These are phyloP conservation scores for Torulaspora indica DNA, from an alignment of 805 yeast species.

Conservation along the genomic window DNA sequence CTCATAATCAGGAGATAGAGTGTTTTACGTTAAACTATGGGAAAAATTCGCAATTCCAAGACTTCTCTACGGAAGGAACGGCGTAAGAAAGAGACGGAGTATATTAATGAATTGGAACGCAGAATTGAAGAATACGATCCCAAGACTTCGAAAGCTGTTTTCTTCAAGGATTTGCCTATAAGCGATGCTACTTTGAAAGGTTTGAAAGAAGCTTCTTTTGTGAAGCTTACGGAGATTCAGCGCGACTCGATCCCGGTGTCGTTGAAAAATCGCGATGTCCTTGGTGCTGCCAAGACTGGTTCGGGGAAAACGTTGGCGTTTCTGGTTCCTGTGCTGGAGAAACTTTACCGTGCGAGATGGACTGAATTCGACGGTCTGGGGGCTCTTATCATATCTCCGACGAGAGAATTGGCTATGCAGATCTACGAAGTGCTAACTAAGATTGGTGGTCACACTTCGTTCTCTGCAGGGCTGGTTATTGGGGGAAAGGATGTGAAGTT, in stretches of 20 bases:
- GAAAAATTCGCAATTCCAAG: slow-evolving; percentile 35
- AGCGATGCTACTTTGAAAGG: slow-evolving; percentile 63
- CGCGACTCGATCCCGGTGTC: slow-evolving; percentile 69
- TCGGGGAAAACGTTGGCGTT: slow-evolving; percentile 90
- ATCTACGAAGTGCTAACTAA: slow-evolving; percentile 82
- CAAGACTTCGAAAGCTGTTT: slow-evolving; percentile 37
- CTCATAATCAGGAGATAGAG: too few relatives aligned
- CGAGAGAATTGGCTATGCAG: slow-evolving; percentile 87
- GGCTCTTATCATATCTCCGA: slow-evolving; percentile 84
- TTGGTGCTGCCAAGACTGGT: slow-evolving; percentile 82
- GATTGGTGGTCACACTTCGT: slow-evolving; percentile 67
- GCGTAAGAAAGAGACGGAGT: slow-evolving; percentile 37
- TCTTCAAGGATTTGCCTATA: slow-evolving; percentile 76
- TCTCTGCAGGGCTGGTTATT: slow-evolving; percentile 86
- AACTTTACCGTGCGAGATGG: slow-evolving; percentile 64
- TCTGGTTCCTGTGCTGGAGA: slow-evolving; percentile 72
- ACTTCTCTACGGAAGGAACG: slow-evolving; percentile 38
- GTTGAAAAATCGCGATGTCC: slow-evolving; percentile 69
- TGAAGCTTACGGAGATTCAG: slow-evolving; percentile 82
- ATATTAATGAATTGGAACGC: slow-evolving; percentile 43
- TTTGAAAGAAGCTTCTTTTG: slow-evolving; percentile 69
- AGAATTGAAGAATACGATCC: slow-evolving; percentile 54
- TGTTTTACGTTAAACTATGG: too few relatives aligned
- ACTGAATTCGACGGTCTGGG: slow-evolving; percentile 84
- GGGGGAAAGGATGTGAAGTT: slow-evolving; percentile 87